These are phyloP conservation scores for Corymbia citriodora DNA, from an alignment of 441 rosid genomes.

Conservation along the genomic window DNA sequence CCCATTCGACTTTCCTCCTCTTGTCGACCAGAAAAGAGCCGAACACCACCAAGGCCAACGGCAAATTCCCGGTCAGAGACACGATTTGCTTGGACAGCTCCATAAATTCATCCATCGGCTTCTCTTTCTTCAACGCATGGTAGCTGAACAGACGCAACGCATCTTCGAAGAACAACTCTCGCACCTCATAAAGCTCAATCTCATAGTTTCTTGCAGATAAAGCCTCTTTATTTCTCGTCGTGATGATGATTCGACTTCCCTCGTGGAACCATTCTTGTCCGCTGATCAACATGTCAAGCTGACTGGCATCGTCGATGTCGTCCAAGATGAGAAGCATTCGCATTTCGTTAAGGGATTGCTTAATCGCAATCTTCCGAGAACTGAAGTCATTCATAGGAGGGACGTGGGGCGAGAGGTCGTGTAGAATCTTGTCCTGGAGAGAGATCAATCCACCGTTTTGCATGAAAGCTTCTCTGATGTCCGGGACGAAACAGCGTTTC, in stretches of 20 bases:
- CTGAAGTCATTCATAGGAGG: background rate
- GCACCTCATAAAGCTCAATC: conserved; percentile 20
- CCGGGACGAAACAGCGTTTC: conserved; percentile 29
- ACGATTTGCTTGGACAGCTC: conserved; percentile 38
- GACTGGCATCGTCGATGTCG: conserved; percentile 23
- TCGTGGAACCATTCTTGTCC: conserved; percentile 19
- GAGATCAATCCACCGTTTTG: conserved; percentile 15
- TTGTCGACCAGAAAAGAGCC: conserved; percentile 51
- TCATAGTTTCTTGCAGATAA: conserved; percentile 1
- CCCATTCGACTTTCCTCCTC: conserved; percentile 39
- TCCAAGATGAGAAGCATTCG: conserved; percentile 27
- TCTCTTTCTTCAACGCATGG: conserved; percentile 40
- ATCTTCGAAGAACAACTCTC: background rate
- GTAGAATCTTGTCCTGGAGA: conserved; percentile 2
- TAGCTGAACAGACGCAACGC: conserved; percentile 37
- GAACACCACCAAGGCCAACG: conserved; percentile 55
- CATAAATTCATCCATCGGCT: conserved; percentile 26
- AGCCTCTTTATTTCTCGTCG: conserved; percentile 28
- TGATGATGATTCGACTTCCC: conserved; percentile 36
- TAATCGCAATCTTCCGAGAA: conserved; percentile 9
- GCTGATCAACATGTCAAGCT: conserved; percentile 17
- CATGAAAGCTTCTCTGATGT: conserved; percentile 35
- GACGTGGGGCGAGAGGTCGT: background rate
- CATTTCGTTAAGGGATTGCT: background rate
- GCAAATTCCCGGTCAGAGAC: conserved; percentile 30